Conservation (phyloP, 768 basidiomycete species). For the Boletus tylopilopsis region DNA sequence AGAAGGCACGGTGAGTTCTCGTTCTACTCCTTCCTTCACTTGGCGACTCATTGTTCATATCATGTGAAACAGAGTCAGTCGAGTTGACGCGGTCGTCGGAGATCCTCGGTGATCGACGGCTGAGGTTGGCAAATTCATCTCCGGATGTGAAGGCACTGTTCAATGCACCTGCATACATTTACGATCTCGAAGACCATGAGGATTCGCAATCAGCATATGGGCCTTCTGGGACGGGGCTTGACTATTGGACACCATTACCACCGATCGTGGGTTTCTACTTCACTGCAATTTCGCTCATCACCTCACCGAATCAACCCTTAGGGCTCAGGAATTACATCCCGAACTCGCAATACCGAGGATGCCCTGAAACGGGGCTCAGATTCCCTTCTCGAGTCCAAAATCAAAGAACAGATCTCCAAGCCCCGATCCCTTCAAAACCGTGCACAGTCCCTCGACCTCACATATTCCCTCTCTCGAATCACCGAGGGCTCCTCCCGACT, state of each 20-base stretch:
- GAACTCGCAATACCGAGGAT: constrained; percentile 69
- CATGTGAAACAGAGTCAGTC: constrained; percentile 69
- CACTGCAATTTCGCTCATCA: constrained; percentile 6
- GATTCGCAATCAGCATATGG: constrained; percentile 60
- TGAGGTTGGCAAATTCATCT: constrained; percentile 84
- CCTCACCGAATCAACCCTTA: constrained; percentile 28
- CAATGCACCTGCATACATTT: constrained; percentile 80
- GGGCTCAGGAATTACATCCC: constrained; percentile 68
- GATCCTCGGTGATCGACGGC: constrained; percentile 65
- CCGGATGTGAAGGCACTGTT: constrained; percentile 96
- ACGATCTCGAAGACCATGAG: constrained; percentile 71
- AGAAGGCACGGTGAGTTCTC: constrained; percentile 53
- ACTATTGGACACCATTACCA: constrained; percentile 75
- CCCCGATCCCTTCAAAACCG: constrained; percentile 82
- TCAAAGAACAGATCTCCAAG: constrained; percentile 72
- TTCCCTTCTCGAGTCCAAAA: constrained; percentile 77
- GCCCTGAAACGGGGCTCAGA: constrained; percentile 80
- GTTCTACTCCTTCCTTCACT: neutral
- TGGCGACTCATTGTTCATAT: constrained; percentile 9
- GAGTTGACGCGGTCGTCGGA: constrained; percentile 62
- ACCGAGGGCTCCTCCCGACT: constrained; percentile 61
- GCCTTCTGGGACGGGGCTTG: constrained; percentile 46
- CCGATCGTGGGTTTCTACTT: constrained; percentile 57
- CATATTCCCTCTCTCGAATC: constrained; percentile 78
- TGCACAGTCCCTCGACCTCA: constrained; percentile 87